These are phyloP conservation scores for Euphorbia celastroides DNA, from an alignment of 441 rosid genomes.

Conservation along the genomic window DNA sequence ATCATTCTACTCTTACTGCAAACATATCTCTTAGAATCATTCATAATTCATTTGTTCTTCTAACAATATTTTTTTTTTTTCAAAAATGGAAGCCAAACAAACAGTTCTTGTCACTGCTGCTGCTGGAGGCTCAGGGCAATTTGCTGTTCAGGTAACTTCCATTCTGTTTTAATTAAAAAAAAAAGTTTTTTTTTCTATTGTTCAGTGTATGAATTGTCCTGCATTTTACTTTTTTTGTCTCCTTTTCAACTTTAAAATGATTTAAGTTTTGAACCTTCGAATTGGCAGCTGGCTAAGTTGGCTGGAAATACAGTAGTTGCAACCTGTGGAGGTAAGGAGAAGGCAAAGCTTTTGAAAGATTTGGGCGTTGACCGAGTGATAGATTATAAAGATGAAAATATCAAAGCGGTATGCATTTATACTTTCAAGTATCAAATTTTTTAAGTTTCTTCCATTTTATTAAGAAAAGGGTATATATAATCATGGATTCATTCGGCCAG, in stretches of 20 bases:
- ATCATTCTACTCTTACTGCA: not conserved
- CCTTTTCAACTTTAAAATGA: constrained; percentile 1
- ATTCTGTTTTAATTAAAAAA: not conserved
- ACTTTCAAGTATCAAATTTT: not conserved
- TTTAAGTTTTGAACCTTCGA: constrained; percentile 15
- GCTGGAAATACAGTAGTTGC: constrained; percentile 89
- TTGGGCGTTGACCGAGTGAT: constrained; percentile 85
- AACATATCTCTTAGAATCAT: not conserved
- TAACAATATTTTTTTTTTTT: constrained; percentile 13
- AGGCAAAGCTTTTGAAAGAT: constrained; percentile 74
- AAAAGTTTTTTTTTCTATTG: too few species aligned
- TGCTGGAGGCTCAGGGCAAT: constrained; percentile 99
- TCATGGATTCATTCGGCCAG: constrained; percentile 32
- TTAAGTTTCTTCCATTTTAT: constrained; percentile 4
- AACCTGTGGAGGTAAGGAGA: constrained; percentile 89
- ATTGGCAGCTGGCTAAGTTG: constrained; percentile 79
- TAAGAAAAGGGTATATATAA: constrained; percentile 2
- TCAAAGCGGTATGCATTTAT: constrained; percentile 58
- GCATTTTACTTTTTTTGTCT: not conserved
- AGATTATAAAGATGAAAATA: constrained; percentile 77
- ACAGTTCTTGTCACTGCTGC: constrained; percentile 95
- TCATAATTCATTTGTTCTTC: constrained; percentile 11
- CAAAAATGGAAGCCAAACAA: constrained; percentile 70
- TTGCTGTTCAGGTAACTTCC: constrained; percentile 83
- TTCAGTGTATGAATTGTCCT: too few species aligned